Evolutionary conservation across 1,284 basidiomycete genomes (phyloP).

Genomic region (Cryptococcus sp.): DNA sequence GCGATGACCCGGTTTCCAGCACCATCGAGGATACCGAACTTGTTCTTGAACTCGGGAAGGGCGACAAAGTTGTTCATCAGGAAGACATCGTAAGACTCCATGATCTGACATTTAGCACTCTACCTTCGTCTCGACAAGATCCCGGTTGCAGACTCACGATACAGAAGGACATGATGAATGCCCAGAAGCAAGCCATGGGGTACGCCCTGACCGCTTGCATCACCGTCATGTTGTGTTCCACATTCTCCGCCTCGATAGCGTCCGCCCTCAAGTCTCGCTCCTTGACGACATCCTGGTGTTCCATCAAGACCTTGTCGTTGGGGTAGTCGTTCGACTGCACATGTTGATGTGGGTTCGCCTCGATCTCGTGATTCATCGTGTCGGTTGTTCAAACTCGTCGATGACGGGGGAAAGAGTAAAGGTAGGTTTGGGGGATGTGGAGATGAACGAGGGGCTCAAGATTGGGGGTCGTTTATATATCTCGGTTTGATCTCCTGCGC

Average conservation of each 20-base stretch:
- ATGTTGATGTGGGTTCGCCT: no score
- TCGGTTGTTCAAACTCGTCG: no score
- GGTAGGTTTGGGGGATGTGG: no score
- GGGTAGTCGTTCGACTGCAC: no score
- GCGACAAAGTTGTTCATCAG: slow-evolving; percentile 34
- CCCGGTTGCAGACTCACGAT: slow-evolving; percentile 14
- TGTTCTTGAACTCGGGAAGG: slow-evolving; percentile 10
- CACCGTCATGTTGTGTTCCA: slow-evolving; percentile 20
- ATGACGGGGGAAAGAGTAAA: no score
- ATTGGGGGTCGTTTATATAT: no score
- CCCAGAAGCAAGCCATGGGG: slow-evolving; percentile 31
- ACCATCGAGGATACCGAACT: slow-evolving; percentile 16
- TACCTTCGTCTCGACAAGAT: no score
- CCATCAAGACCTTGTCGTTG: neutral
- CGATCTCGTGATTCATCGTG: no score
- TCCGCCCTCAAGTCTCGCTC: neutral
- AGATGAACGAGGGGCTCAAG: no score
- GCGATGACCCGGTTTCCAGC: slow-evolving; percentile 16
- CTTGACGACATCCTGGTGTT: neutral
- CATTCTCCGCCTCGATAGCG: slow-evolving; percentile 15
- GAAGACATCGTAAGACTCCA: slow-evolving; percentile 35
- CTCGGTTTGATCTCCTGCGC: no score
- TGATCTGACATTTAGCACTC: slow-evolving; percentile 19
- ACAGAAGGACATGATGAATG: slow-evolving; percentile 24
- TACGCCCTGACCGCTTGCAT: slow-evolving; percentile 21